Conservation (phyloP, 2,329 filamentous ascomycete genomes). For the Sclerotinia sclerotiorum region DNA sequence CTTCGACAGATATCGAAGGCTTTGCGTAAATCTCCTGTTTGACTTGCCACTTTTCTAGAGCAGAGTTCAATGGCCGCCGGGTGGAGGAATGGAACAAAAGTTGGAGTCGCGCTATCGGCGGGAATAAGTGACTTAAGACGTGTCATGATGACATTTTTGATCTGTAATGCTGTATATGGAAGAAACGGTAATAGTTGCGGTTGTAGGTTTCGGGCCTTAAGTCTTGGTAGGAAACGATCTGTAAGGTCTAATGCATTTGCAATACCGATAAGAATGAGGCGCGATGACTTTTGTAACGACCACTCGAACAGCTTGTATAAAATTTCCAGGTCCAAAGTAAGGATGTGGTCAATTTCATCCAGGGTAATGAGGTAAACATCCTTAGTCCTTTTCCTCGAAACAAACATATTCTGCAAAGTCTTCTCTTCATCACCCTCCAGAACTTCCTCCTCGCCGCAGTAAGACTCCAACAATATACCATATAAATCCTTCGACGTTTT, state of each 20-base stretch:
- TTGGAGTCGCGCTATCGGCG: conserved; percentile 50
- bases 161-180: conserved; percentile 84
- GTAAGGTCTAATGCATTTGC: conserved; percentile 95
- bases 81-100: conserved; percentile 83
- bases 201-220: conserved; percentile 90
- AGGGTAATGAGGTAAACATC: conserved; percentile 78
- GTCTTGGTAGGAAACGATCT: conserved; percentile 86
- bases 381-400: conserved; percentile 55
- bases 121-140: conserved; percentile 76
- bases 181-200: conserved; percentile 88
- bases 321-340: conserved; percentile 84
- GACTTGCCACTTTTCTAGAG: conserved; percentile 89
- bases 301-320: conserved; percentile 96
- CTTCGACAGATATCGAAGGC: conserved; percentile 92
- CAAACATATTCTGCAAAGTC: conserved; percentile 69
- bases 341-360: conserved; percentile 92
- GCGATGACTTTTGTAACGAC: conserved; percentile 80
- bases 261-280: conserved; percentile 83
- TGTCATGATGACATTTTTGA: conserved; percentile 81
- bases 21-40: conserved; percentile 91
- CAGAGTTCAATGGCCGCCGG: conserved; percentile 92
- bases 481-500: conserved; percentile 86
- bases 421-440: conserved; percentile 66
- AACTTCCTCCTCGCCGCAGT: conserved; percentile 59
- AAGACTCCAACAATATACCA: conserved; percentile 69